Percentiles rank a stretch among this genome's conserved stretches.
Conservation (phyloP, 106 monocot genomes). For the Acanthochlamys bracteata region DNA sequence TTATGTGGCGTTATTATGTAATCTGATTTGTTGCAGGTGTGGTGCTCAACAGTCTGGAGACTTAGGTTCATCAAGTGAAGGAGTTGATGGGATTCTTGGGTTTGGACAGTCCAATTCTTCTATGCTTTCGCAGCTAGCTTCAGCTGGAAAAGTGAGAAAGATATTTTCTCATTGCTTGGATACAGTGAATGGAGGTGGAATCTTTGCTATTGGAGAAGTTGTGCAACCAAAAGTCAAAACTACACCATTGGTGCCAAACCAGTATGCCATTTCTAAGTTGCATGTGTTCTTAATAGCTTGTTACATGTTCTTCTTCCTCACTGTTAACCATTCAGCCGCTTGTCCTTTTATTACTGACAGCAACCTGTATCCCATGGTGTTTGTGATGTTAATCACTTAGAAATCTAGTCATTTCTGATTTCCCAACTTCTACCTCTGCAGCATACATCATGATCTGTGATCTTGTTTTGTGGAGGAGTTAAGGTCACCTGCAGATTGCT, state of each 20-base stretch:
- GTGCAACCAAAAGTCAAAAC: conserved; percentile 83
- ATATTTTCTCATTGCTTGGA: conserved; percentile 94
- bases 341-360: too few relatives aligned
- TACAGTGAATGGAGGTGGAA: conserved; percentile 77
- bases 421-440: too few relatives aligned
- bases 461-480: too few relatives aligned
- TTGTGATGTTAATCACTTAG: too few relatives aligned
- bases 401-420: too few relatives aligned
- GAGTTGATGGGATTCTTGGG: conserved; percentile 89
- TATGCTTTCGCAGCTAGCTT: conserved; percentile 73
- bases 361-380: too few relatives aligned
- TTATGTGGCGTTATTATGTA: background rate
- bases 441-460: too few relatives aligned
- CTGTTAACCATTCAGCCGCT: too few relatives aligned
- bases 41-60: conserved; percentile 65
- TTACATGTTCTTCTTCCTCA: too few relatives aligned
- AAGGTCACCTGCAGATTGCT: too few relatives aligned
- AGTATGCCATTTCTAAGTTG: conserved; percentile 4
- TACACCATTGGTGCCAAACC: conserved; percentile 67
- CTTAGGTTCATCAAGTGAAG: conserved; percentile 64
- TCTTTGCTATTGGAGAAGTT: conserved; percentile 85
- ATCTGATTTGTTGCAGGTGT: conserved; percentile 32
- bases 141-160: conserved; percentile 74
- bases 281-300: background rate
- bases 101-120: conserved; percentile 93